Base-by-base conservation (phyloP, 768 basidiomycete genomes). In the Pleurotus eryngii region DNA sequence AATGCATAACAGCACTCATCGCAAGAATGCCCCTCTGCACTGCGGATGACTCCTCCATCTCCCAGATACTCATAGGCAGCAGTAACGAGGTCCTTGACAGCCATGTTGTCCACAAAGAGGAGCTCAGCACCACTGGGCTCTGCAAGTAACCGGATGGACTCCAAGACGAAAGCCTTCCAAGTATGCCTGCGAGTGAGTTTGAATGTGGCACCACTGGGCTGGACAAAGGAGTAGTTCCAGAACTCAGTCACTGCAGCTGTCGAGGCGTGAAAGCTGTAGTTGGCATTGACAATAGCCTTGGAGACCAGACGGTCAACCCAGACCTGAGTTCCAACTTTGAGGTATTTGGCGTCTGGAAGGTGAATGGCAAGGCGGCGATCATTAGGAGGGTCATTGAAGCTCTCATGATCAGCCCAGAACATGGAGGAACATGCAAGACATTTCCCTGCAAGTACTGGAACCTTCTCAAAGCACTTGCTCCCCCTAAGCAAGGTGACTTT, bases 371-470 rank as follows among this genome's bases (percentile, higher is more conserved):
- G 17, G 15, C 15, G 5, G 15, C 42, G n/a, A n/a, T n/a, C 3
- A 9, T n/a, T n/a, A 20, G 15, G 5, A 43, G 42, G 8, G n/a
- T 43, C 15, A n/a, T 27, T 46, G 35, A 35, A 30, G 18, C 38
- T 17, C 43, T 66, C 61, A 63, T 64, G 63, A 56, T 66, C 63
- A 46, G 63, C 59, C 56, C 55, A 58, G 46, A 61, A 64, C 26
- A 60, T 40, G 14, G 58, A 57, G 15, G 58, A 27, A 45, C 64
- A 65, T 26, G 17, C 22, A 46, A 22, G 17, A 56, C 61, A 60
- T 60, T 60, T 55, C 49, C 56, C 62, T 27, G 57, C 49, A 11
- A 63, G 46, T 14, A 63, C 60, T 43, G 49, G 46, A 26, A 57
- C 51, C 57, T 61, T 48, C 24, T 42, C 5, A 51, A 54, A 48